Base-by-base conservation (phyloP, 768 basidiomycete genomes). In the Sarcodon sp. region DNA sequence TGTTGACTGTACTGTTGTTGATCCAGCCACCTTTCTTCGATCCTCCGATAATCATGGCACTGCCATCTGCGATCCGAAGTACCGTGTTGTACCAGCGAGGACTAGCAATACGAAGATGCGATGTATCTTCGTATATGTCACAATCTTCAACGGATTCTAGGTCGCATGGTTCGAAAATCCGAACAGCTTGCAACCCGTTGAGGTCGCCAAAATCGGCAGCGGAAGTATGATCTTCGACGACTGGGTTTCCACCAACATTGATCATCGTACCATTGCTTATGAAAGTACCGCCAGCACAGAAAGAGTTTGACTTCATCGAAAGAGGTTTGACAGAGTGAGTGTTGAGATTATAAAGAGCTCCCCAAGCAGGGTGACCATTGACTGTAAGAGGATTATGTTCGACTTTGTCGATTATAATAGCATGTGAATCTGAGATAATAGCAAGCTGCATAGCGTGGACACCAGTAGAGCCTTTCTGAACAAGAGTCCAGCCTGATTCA, bases 11-110 rank as follows among this genome's bases (percentile, higher is more conserved):
- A 21, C 68, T 72, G 48, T 88, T 89, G 59, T 88, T 88, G 53
- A 87, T 87, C 85, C 86, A 89, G 8, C 86, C 87, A 7, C 87
- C 87, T 59, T 79, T 83, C 54, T 71, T 79, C 7, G 86, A 83
- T 12, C 87, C 87, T 1, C 87, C 87, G 38, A 90, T 71, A 41
- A 90, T 83, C 75, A 87, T 83, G 0, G 76, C 82, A 54, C 84
- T 85, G n/a, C 87, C 87, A 52, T 87, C 87, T 5, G 67, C 61
- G 50, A 88, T 69, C 39, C 84, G 73, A 43, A 86, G 50, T 3
- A 76, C 79, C 1, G 86, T 84, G 50, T 74, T 79, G 62, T 90
- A 90, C 87, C 87, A 90, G 37, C 87, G 77, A 12, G 83, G 77
- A 55, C 76, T 80, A 3, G 85, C 83, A 75, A 87, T 76, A 43